These are phyloP conservation scores for Emmonsiellopsis sp. DNA, from an alignment of 2,329 filamentous ascomycete species.

Conservation along the genomic window DNA sequence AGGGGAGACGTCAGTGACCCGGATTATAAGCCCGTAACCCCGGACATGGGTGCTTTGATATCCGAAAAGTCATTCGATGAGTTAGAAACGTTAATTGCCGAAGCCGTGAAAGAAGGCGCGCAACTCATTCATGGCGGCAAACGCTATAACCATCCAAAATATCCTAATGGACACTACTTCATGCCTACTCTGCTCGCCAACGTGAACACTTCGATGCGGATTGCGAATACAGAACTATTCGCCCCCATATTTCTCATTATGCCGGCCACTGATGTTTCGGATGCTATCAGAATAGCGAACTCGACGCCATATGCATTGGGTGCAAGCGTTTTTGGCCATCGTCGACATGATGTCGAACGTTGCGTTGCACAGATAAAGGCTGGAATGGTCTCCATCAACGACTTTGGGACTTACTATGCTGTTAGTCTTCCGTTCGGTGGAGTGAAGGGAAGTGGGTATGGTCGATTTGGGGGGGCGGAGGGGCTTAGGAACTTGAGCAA, in stretches of 20 bases:
- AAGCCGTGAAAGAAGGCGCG: slow-evolving; percentile 71
- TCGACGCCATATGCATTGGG: slow-evolving; percentile 77
- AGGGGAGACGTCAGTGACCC: slow-evolving; percentile 11
- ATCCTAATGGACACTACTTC: slow-evolving; percentile 84
- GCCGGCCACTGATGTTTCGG: slow-evolving; percentile 54
- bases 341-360: slow-evolving; percentile 50
- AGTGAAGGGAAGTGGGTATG: slow-evolving; percentile 81
- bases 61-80: slow-evolving; percentile 65
- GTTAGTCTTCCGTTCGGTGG: slow-evolving; percentile 93
- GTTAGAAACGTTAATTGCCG: slow-evolving; percentile 65
- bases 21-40: slow-evolving; percentile 18
- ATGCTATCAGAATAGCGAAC: slow-evolving; percentile 73
- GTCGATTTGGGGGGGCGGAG: slow-evolving; percentile 84
- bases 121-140: slow-evolving; percentile 71
- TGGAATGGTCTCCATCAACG: slow-evolving; percentile 91
- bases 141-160: slow-evolving; percentile 59
- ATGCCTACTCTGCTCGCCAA: slow-evolving; percentile 81
- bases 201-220: slow-evolving; percentile 74
- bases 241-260: slow-evolving; percentile 83
- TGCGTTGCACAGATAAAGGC: slow-evolving; percentile 62
- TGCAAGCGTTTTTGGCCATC: slow-evolving; percentile 73
- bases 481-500: slow-evolving; percentile 80
- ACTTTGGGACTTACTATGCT: slow-evolving; percentile 89
- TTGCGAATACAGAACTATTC: slow-evolving; percentile 87
- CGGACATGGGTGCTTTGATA: slow-evolving; percentile 82